These are phyloP conservation scores for Trichoderma sp. DNA, from an alignment of 2,329 filamentous ascomycete species.

Conservation along the genomic window DNA sequence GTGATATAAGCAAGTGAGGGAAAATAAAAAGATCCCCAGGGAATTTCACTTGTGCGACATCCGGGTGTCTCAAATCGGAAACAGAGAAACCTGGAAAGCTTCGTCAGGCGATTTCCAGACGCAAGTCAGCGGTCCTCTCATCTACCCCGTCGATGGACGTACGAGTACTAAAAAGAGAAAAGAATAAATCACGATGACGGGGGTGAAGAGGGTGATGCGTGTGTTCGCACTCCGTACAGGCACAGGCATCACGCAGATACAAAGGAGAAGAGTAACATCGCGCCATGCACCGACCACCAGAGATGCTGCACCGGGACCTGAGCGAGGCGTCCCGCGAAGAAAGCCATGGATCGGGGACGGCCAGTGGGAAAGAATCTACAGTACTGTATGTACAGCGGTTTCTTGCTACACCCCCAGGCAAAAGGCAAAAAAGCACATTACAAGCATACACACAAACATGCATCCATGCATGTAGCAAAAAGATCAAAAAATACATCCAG, in stretches of 20 bases:
- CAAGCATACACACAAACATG: background rate
- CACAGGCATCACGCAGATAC: background rate
- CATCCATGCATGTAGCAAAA: background rate
- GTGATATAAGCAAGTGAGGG: background rate
- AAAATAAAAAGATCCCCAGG: background rate
- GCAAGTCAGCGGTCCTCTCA: background rate
- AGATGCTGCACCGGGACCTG: constrained; percentile 16
- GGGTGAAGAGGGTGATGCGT: background rate
- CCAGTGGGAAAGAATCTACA: background rate
- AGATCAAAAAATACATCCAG: background rate
- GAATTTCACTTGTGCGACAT: background rate
- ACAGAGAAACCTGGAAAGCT: background rate
- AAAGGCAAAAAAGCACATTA: background rate
- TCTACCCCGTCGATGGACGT: background rate
- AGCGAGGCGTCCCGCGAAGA: background rate
- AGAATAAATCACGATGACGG: background rate
- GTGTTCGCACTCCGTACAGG: background rate
- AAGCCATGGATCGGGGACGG: background rate
- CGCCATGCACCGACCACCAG: constrained; percentile 7
- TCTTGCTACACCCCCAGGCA: background rate
- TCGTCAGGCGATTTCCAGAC: constrained; percentile 1
- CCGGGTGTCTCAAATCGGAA: constrained; percentile 6
- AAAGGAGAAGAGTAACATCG: constrained; percentile 4
- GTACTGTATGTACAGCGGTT: background rate
- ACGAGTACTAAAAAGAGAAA: background rate